Evolutionary conservation across 805 yeast genomes (phyloP), one percentile per base, ranked within the genome.

Genomic region (Kockiozyma suomiensis): DNA sequence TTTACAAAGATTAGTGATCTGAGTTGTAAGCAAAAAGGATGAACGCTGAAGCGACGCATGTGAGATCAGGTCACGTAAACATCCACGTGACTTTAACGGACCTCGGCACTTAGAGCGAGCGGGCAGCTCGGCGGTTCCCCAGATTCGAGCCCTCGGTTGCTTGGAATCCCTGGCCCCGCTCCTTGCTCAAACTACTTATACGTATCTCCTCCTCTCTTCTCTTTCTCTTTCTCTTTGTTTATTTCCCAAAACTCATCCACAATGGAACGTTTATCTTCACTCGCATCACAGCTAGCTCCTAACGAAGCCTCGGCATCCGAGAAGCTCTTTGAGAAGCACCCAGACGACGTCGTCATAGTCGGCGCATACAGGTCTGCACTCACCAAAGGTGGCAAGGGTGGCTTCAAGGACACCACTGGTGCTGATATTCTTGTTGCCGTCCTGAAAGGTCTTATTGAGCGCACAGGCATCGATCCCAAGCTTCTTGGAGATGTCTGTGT

Each of bases 341-440:
- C 93, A 3, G 90, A 89, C 67, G 98, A 93, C 74, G 96, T 93
- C 41, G 97, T 93, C 46, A 85, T 93, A 58, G 91, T 90, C 38
- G 86, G 85, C 50, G 97, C 97, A 35, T 86, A 88, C 79, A 84
- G 98, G 77, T 89, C 97, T 2, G 93, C 98, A 32, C 79, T 90
- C 63, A 84, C 96, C 52, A 89, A 84, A 75, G 97, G 94, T 41
- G 90, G 93, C 52, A 86, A 84, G 73, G 98, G 98, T 51, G 78
- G 82, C 1, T 90, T 92, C 76, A 89, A 87, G 73, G 96, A 91
- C 72, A 82, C 88, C 54, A 83, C 86, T 52, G 82, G 96, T 5
- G 97, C 90, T 70, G 96, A 86, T 75, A 73, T 93, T 23, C 81
- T 93, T 61, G 75, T 81, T 66, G 82, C 82, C 65, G 82, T 93